Evolutionary conservation across 768 basidiomycete genomes (phyloP).

Genomic region (Lentinula detonsa): DNA sequence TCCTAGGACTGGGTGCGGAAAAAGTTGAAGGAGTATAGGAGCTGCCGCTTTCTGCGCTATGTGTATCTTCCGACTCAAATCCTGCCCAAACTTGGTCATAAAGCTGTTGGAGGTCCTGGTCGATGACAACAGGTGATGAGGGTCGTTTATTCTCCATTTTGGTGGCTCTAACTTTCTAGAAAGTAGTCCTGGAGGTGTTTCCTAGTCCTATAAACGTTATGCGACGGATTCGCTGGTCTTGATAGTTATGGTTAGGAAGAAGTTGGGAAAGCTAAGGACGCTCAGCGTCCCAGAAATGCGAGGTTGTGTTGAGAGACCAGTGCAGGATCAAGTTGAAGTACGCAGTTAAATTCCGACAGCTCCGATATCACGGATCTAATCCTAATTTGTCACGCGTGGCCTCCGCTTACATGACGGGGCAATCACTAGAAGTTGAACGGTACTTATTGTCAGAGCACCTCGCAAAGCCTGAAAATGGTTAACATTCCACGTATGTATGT

Average conservation of each 20-base stretch:
- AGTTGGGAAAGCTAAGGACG: background rate
- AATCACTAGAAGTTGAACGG: background rate
- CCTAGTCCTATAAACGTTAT: no score
- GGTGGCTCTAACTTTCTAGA: background rate
- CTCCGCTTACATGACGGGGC: no score
- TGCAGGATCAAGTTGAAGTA: background rate
- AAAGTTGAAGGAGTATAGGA: background rate
- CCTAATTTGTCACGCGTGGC: background rate
- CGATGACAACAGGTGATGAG: background rate
- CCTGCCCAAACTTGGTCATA: conserved; percentile 16
- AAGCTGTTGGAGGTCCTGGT: conserved; percentile 14
- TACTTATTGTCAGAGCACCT: no score
- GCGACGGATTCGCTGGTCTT: no score
- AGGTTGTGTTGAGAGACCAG: background rate
- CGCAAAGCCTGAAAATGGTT: no score
- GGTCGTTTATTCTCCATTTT: background rate
- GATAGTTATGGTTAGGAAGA: background rate
- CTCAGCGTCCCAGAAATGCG: background rate
- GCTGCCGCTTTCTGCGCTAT: conserved; percentile 14
- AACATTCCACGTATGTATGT: no score
- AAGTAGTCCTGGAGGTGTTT: no score
- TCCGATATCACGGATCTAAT: background rate
- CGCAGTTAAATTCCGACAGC: background rate
- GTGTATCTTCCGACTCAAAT: conserved; percentile 10
- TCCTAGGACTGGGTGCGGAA: background rate